Evolutionary conservation across 78 protist genomes (phyloP), one percentile per base, ranked within the genome.

Genomic region (Tieghemostelium lacteum): DNA sequence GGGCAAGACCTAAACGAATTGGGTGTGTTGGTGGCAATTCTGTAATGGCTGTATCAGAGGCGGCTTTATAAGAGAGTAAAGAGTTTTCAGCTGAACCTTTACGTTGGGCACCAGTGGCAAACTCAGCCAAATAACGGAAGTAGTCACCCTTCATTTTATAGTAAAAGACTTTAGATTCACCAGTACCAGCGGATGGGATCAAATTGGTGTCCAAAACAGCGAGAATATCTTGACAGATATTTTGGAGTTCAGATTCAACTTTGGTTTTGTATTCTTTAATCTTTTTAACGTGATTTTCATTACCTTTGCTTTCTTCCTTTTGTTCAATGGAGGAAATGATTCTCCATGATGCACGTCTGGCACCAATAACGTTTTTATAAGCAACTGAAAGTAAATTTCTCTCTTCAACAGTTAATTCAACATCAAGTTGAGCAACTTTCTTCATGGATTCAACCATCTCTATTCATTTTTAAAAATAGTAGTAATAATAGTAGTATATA

Each of bases 291-390:
- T 92, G 67, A 71, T 26, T 52, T 66, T 73, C 92, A 49, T 77
- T 69, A 72, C 95, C 94, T 89, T 93, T 86, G 94, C 63, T 60
- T 88, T 93, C 96, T 89, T 96, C 95, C 93, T 96, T 96, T 74
- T 85, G 86, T 88, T 97, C 98, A 36, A 98, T 95, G 42, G 97
- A 94, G 37, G 96, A 86, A 45, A 98, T 71, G 62, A 98, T 96
- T n/a, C 99, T 87, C 99, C 99, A 98, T 50, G 99, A 92, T 14
- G 99, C 99, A 22, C 99, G 98, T 54, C 99, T 92, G 31, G 99
- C 85, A 40, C 99, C 99, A 49, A 98, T 97, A 50, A 98, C 98
- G 88, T 99, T 98, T 96, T 98, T 98, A 96, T 98, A 99, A 2
- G 99, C 99, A 58, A 98, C 99, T 14, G 99, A 98, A 73, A 98